These are phyloP conservation scores for Botrytis paeoniae DNA, from an alignment of 2,329 filamentous ascomycete species.

Conservation along the genomic window DNA sequence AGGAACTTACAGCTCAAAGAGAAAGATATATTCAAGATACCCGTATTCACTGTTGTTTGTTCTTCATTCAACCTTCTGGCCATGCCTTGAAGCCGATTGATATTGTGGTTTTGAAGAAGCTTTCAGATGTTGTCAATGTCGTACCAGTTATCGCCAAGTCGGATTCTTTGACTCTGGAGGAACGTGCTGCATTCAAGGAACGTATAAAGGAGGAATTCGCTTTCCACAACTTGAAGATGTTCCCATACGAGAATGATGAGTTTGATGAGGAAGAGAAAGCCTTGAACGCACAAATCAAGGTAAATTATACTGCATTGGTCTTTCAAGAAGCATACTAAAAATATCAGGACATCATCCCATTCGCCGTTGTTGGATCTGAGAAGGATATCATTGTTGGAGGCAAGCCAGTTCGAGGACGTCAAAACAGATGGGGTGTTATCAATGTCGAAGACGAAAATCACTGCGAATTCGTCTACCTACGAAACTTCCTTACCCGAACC, in stretches of 20 bases:
- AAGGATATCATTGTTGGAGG: conserved; percentile 97
- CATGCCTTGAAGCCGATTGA: conserved; percentile 99
- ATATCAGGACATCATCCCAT: conserved; percentile 81
- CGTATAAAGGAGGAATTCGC: conserved; percentile 99
- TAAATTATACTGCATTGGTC: conserved; percentile 41
- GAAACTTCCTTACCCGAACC: conserved; percentile 97
- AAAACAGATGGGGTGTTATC: conserved; percentile 99
- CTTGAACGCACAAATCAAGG: conserved; percentile 95
- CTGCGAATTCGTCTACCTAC: conserved; percentile 98
- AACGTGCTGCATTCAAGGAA: conserved; percentile 96
- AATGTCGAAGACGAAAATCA: conserved; percentile 99
- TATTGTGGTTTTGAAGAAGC: conserved; percentile 99
- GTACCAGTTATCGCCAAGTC: conserved; percentile 99
- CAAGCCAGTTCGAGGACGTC: conserved; percentile 94
- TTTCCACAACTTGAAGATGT: conserved; percentile 99
- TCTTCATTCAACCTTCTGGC: conserved; percentile 98
- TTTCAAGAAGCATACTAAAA: conserved; percentile 38
- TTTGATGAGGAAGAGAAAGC: conserved; percentile 94
- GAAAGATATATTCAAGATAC: conserved; percentile 99
- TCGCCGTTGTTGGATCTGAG: conserved; percentile 96
- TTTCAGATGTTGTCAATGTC: conserved; percentile 98
- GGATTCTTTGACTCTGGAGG: conserved; percentile 91
- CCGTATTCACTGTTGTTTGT: conserved; percentile 97
- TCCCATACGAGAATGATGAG: conserved; percentile 99
- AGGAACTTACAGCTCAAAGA: conserved; percentile 98